These are phyloP conservation scores for Hanseniaspora taiwanica DNA, from an alignment of 805 yeast species.

Conservation along the genomic window DNA sequence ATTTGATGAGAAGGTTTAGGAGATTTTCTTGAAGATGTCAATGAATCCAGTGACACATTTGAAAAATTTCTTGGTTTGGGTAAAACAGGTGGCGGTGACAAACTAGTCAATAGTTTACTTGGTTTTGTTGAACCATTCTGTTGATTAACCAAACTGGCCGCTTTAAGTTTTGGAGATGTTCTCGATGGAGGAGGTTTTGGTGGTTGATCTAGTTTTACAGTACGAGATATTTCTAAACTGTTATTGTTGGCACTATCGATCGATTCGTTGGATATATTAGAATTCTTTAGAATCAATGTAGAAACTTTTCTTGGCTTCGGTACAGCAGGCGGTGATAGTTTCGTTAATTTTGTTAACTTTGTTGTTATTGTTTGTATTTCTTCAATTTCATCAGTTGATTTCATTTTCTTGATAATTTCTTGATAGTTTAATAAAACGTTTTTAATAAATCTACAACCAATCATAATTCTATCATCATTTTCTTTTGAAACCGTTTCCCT, in stretches of 20 bases:
- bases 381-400: not conserved
- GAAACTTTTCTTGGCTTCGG: not conserved
- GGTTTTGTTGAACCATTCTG: not conserved
- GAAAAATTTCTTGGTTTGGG: constrained; percentile 6
- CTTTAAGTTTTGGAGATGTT: not conserved
- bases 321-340: not conserved
- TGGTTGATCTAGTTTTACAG: not conserved
- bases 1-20: not conserved
- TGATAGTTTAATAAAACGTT: constrained; percentile 26
- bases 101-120: not conserved
- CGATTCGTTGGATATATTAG: too few relatives aligned
- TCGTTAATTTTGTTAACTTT: too few relatives aligned
- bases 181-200: not conserved
- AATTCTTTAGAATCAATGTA: constrained; percentile 2
- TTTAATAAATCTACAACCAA: constrained; percentile 41
- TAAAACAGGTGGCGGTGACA: constrained; percentile 2
- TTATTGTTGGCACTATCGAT: constrained; percentile 1
- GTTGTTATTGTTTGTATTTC: not conserved
- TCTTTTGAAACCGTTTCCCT: constrained; percentile 33
- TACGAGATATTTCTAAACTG: not conserved
- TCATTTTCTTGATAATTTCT: not conserved
- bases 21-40: not conserved
- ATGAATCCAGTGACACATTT: not conserved
- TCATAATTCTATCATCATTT: constrained; percentile 33
- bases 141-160: not conserved